Base-by-base conservation (phyloP, 2,329 filamentous ascomycete genomes). In the Aspergillus pseudoglaucus region DNA sequence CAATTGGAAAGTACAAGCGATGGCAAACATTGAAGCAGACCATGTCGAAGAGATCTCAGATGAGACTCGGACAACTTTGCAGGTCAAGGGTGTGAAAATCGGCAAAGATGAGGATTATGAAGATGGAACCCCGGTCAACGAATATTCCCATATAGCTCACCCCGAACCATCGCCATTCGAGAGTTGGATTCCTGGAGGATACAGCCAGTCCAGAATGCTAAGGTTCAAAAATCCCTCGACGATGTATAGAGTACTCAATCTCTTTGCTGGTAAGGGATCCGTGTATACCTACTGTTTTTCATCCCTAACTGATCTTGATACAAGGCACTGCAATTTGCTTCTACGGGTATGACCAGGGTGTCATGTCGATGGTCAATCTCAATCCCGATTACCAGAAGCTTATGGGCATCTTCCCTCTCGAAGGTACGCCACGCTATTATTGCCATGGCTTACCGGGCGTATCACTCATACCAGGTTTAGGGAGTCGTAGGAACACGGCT, bases 311-410 rank as follows among this genome's bases (percentile, higher is more conserved):
- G 4, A 22, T 7, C 6, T 41, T 18, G 12, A 41, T 20, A 14
- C 9, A 41, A 41, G 38, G 38, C 38, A 20, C 18, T 23, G 38
- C 38, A 10, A 84, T 83, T 53, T 81, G 83, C 67, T 83, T 84
- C 70, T 83, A 83, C 55, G 81, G 68, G 42, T 68, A 81, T 78
- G 79, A 69, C 46, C 66, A 69, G 46, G 65, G 67, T 20, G 65
- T 74, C 59, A 74, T 74, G 70, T 78, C 77, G 18, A 82, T 81
- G 48, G 80, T 85, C n/a, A 85, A 84, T 62, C 79, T 76, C 44
- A 73, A 80, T 18, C 74, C 74, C 40, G 65, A 82, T 56, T 85
- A 85, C 59, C 76, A 80, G 40, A 66, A 77, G 30, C 65, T 77
- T 12, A 84, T 85, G 80, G 74, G 73, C 38, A 41, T 12, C 78